phyloP scores from a whole-genome alignment of 495 filamentous ascomycete species.

The Mytilinidion resinicola region DNA sequence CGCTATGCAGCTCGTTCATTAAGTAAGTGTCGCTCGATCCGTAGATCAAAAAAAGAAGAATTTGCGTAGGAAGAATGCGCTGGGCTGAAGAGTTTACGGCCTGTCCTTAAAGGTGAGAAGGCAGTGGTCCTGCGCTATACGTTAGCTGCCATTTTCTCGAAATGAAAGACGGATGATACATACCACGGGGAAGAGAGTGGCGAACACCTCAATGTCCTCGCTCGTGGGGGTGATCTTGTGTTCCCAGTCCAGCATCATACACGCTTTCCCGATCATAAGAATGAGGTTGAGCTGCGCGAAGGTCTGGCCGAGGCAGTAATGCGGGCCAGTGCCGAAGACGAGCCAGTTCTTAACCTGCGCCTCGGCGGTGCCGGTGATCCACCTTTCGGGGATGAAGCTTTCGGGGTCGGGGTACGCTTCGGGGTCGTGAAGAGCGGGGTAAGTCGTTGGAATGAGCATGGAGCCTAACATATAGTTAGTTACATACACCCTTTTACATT shows the following conservation, averaged over 20 bases:
- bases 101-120: slow-evolving; percentile 29
- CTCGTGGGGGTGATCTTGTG: slow-evolving; percentile 73
- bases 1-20: no score
- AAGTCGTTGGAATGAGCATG: slow-evolving; percentile 90
- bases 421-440: slow-evolving; percentile 84
- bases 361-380: slow-evolving; percentile 85
- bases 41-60: no score
- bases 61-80: no score
- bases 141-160: not conserved
- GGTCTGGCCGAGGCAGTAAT: slow-evolving; percentile 93
- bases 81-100: not conserved
- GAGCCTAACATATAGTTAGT: slow-evolving; percentile 45
- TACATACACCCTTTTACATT: not conserved
- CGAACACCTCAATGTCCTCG: slow-evolving; percentile 97
- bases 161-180: slow-evolving; percentile 28
- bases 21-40: no score
- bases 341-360: slow-evolving; percentile 94
- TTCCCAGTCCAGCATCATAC: slow-evolving; percentile 82
- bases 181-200: slow-evolving; percentile 95
- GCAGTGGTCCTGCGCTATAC: slow-evolving; percentile 28
- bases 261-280: slow-evolving; percentile 91
- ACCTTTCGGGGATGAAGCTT: slow-evolving; percentile 83
- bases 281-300: slow-evolving; percentile 89
- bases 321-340: slow-evolving; percentile 91
- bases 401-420: slow-evolving; percentile 90